phyloP scores from a whole-genome alignment of 345 rosid genomes.

The Moricandia arvensis region DNA sequence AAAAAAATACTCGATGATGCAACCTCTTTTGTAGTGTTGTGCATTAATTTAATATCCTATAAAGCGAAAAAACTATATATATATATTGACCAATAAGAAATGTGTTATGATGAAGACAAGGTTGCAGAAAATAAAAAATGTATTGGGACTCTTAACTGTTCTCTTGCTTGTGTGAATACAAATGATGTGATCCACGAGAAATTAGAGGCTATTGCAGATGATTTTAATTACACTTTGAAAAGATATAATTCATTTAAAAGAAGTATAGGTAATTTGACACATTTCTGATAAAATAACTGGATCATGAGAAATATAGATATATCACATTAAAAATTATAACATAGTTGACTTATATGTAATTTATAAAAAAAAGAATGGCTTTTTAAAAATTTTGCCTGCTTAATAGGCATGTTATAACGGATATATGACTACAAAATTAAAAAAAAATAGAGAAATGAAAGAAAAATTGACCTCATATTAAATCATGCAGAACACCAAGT shows the following conservation, averaged over 20 bases:
- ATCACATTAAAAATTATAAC: neutral
- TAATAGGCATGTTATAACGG: no score
- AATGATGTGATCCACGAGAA: neutral
- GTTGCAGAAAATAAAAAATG: neutral
- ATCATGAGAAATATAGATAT: neutral
- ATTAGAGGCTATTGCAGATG: neutral
- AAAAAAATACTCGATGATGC: constrained; percentile 11
- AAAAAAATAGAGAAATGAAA: no score
- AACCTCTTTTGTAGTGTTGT: constrained; percentile 8
- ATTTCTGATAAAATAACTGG: neutral
- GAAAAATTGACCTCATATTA: no score
- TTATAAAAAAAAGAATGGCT: no score
- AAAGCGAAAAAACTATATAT: neutral
- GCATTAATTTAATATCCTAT: neutral
- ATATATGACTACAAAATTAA: no score
- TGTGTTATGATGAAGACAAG: neutral
- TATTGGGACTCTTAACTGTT: neutral
- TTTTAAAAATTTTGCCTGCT: no score
- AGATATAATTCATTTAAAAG: neutral
- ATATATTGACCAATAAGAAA: neutral
- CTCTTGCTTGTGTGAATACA: neutral
- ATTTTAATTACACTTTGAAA: no score
- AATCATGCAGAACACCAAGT: no score
- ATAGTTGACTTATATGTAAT: no score
- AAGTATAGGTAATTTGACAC: neutral